Evolutionary conservation across 1,139 yeast species (phyloP), one percentile per base, ranked within the genome.

Genomic region (Geotrichum australiense): DNA sequence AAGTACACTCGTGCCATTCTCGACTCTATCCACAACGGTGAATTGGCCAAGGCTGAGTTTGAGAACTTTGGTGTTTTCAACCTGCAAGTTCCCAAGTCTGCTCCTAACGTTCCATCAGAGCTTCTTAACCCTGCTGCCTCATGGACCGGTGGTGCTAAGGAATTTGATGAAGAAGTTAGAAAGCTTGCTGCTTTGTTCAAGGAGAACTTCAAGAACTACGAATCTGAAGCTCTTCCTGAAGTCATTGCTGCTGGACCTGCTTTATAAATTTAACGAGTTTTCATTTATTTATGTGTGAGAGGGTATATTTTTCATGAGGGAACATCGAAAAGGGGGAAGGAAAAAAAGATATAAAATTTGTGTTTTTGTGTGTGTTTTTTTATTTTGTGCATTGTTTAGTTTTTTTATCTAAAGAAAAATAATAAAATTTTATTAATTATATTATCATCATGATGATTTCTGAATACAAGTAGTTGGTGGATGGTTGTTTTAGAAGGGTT

Each of bases 1-100:
- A 91, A 91, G 69, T 89, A 87, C 78, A 91, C 98, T 50, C 83
- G 98, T 72, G 95, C 96, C 49, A 89, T 91, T 52, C 74, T 91
- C 62, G 96, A 91, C 64, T 80, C 96, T 41, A 89, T 91, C 59
- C 97, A 91, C 71, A 77, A 87, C 52, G 98, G 97, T 52, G 80
- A 82, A 58, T 76, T 91, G 58, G 77, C 76, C 53, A 70, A 84
- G 58, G 91, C 72, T 51, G 84, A 82, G 60, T 89, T 72, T 66
- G 97, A 89, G 70, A 71, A 71, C 42, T 80, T 84, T 71, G 94
- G 89, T 54, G 78, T 81, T 44, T 91, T 91, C 71, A 86, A 86
- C 69, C 76, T 91, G 68, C 76, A 76, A 59, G 78, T 91, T 53
- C 98, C 98, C 66, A 86, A 74, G 63, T 56, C 77, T 37, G 82